These are phyloP conservation scores for Leccinellum rugosiceps DNA, from an alignment of 768 basidiomycete genomes.

Conservation along the genomic window DNA sequence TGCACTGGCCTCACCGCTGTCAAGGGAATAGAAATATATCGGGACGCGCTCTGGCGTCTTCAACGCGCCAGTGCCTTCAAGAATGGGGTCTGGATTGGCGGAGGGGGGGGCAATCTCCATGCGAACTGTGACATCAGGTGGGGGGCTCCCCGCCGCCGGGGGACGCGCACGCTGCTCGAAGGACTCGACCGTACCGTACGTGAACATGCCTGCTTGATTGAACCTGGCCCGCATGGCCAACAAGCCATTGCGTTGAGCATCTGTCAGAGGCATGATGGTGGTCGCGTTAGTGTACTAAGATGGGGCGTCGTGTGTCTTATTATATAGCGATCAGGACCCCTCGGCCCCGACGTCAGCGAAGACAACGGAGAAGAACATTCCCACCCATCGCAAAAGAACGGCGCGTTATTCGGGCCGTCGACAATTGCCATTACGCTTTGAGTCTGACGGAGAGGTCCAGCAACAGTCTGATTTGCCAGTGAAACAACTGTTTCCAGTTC, in stretches of 20 bases:
- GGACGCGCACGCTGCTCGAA: slow-evolving; percentile 12
- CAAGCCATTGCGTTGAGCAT: slow-evolving; percentile 12
- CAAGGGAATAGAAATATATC: slow-evolving; percentile 18
- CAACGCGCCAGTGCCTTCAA: neutral
- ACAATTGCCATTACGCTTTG: neutral
- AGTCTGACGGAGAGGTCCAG: neutral
- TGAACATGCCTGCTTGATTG: fast-evolving
- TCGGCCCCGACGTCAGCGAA: neutral
- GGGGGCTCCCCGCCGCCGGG: slow-evolving; percentile 1
- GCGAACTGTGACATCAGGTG: slow-evolving; percentile 9
- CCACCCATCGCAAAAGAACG: neutral
- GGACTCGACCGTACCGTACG: slow-evolving; percentile 1
- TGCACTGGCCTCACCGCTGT: neutral
- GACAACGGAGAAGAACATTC: neutral
- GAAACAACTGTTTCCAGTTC: neutral
- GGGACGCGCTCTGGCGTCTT: slow-evolving; percentile 18
- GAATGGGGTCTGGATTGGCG: neutral
- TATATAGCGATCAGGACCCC: neutral
- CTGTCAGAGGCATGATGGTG: slow-evolving; percentile 13
- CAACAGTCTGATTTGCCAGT: neutral
- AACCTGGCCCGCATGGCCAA: neutral
- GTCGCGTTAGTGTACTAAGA: neutral
- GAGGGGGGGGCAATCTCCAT: slow-evolving; percentile 21
- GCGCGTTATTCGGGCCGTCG: neutral
- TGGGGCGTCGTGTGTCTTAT: neutral